Conservation (phyloP, 306 rosid genomes). For the Corylus americana region DNA sequence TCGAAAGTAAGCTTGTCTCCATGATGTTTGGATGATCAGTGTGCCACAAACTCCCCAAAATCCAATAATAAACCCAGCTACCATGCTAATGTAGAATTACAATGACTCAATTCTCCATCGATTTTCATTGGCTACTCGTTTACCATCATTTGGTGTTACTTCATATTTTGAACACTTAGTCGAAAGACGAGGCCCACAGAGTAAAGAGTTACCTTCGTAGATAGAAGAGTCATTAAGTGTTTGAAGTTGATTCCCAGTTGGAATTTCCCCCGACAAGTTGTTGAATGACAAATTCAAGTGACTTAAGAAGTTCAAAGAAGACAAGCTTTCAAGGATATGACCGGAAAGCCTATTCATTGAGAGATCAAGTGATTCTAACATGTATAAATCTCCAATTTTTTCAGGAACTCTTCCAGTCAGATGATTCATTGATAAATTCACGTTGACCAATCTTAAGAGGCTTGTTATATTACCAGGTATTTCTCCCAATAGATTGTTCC, state of each 20-base stretch:
- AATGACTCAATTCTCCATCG: no score
- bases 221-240: background rate
- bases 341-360: conserved; percentile 15
- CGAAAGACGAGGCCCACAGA: no score
- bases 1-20: no score
- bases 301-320: background rate
- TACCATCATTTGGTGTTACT: no score
- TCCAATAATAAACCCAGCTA: no score
- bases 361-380: conserved; percentile 20
- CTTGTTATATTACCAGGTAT: conserved; percentile 19
- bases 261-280: conserved; percentile 3
- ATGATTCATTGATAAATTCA: conserved; percentile 25
- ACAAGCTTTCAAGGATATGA: conserved; percentile 4
- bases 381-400: background rate
- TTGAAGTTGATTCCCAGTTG: conserved; percentile 13
- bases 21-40: no score
- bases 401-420: conserved; percentile 12
- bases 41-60: no score
- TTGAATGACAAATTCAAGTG: conserved; percentile 12
- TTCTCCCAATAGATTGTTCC: no score
- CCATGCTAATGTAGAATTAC: no score
- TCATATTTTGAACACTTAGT: no score
- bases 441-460: background rate
- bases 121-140: no score
- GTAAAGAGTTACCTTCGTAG: no score